A percentile compares a stretch with the other conserved stretches of the same genome.
Conservation (phyloP, 495 filamentous ascomycete genomes). For the Sordaria brevicollis region DNA sequence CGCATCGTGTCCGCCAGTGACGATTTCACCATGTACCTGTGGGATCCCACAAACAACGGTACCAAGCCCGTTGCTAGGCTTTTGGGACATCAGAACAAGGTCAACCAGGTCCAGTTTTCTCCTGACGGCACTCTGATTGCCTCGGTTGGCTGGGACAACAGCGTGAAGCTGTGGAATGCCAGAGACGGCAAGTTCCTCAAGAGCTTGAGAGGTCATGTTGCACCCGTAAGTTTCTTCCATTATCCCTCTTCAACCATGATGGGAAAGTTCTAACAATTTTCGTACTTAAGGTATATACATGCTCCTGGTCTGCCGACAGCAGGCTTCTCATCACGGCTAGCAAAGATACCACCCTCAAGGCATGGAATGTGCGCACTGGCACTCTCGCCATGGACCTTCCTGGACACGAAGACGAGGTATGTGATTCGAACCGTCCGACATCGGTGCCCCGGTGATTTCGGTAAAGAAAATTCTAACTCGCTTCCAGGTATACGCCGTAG, state of each 20-base stretch:
- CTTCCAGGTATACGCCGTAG: conserved; percentile 45
- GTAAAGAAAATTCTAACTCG: neutral
- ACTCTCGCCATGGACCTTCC: conserved; percentile 80
- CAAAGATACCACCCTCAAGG: conserved; percentile 91
- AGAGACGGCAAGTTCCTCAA: conserved; percentile 67
- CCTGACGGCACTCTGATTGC: conserved; percentile 81
- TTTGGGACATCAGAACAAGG: conserved; percentile 87
- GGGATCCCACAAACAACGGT: conserved; percentile 67
- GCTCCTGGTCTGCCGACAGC: conserved; percentile 82
- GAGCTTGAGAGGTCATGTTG: conserved; percentile 86
- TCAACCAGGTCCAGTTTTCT: conserved; percentile 92
- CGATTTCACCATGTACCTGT: conserved; percentile 94
- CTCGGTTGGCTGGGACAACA: conserved; percentile 81
- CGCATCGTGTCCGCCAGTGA: conserved; percentile 73
- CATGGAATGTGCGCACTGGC: conserved; percentile 79
- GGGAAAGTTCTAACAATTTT: neutral
- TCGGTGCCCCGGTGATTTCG: neutral
- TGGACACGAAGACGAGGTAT: conserved; percentile 92
- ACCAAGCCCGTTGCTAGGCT: conserved; percentile 82
- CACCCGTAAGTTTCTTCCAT: conserved; percentile 32
- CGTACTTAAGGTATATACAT: conserved; percentile 57
- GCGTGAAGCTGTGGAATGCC: conserved; percentile 24
- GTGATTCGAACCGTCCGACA: conserved; percentile 29
- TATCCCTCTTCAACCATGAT: neutral
- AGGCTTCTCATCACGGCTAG: conserved; percentile 71